phyloP scores from a whole-genome alignment of 2,329 filamentous ascomycete species.

The Trichophaea hybrida region DNA sequence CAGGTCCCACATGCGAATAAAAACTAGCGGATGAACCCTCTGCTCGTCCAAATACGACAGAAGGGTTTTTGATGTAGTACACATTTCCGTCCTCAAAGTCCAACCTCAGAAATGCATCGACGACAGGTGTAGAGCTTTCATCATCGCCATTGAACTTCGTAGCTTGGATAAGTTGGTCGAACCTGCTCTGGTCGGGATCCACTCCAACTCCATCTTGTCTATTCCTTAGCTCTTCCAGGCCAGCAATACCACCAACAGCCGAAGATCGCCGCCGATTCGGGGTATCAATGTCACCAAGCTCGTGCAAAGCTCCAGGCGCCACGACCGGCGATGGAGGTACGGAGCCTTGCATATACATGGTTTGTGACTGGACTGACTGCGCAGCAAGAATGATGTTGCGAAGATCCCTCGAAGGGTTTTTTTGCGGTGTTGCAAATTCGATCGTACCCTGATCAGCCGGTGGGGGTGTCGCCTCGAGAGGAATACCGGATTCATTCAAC shows the following conservation, averaged over 20 bases:
- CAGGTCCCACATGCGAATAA: constrained; percentile 15
- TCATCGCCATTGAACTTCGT: constrained; percentile 3
- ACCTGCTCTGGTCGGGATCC: not conserved
- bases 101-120: constrained; percentile 26
- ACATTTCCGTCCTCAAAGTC: constrained; percentile 27
- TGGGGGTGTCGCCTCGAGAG: too few relatives aligned
- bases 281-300: constrained; percentile 8
- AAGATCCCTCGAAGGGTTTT: constrained; percentile 5
- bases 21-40: constrained; percentile 16
- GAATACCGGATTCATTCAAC: too few relatives aligned
- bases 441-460: too few relatives aligned
- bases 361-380: constrained; percentile 1
- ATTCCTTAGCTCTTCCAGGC: constrained; percentile 19
- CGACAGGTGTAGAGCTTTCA: constrained; percentile 7
- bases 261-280: constrained; percentile 15
- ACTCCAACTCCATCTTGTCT: constrained; percentile 1
- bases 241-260: constrained; percentile 18
- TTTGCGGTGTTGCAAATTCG: not conserved
- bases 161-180: constrained; percentile 18
- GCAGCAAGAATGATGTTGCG: constrained; percentile 12
- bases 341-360: not conserved
- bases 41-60: constrained; percentile 25
- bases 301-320: constrained; percentile 17
- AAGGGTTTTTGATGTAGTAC: constrained; percentile 24
- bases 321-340: constrained; percentile 18